Conservation (phyloP, 805 yeast genomes). For the Candida pseudoglaebosa region DNA sequence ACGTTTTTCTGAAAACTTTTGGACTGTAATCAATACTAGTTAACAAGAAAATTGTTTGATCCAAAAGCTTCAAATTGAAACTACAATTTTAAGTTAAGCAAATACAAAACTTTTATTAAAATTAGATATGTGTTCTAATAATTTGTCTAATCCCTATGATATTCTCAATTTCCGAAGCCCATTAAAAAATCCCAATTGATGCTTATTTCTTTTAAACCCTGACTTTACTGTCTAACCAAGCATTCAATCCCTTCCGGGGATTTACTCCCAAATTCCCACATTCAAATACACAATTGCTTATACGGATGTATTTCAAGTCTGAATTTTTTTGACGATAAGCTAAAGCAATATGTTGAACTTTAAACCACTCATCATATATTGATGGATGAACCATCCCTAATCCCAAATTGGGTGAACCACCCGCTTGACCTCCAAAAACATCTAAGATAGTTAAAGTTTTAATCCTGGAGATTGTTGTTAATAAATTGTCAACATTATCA, state of each 20-base stretch:
- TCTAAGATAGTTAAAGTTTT: constrained; percentile 32
- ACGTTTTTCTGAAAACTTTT: too few species aligned
- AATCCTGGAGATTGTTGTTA: constrained; percentile 21
- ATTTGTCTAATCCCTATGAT: neutral
- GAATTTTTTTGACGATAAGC: constrained; percentile 28
- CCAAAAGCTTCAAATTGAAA: too few species aligned
- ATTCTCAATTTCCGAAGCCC: too few species aligned
- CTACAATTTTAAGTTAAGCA: too few species aligned
- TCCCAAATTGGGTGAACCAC: constrained; percentile 53
- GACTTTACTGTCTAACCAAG: constrained; percentile 43
- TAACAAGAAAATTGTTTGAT: too few species aligned
- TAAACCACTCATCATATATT: constrained; percentile 53
- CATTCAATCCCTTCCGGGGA: constrained; percentile 45
- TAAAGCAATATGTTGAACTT: constrained; percentile 51
- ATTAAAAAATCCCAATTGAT: too few species aligned
- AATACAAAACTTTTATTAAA: too few species aligned
- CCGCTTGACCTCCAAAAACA: constrained; percentile 47
- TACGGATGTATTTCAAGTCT: constrained; percentile 38
- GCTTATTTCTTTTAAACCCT: too few species aligned
- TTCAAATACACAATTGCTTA: constrained; percentile 49
- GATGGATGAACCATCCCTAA: constrained; percentile 51
- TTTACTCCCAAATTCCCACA: constrained; percentile 14
- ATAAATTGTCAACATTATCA: constrained; percentile 14
- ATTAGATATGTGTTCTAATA: too few species aligned
- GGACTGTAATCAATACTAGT: too few species aligned